Percentiles rank a stretch among this genome's conserved stretches.
Evolutionary conservation across 257 asterid species (phyloP).

Genomic region (Gynochthodes officinalis): DNA sequence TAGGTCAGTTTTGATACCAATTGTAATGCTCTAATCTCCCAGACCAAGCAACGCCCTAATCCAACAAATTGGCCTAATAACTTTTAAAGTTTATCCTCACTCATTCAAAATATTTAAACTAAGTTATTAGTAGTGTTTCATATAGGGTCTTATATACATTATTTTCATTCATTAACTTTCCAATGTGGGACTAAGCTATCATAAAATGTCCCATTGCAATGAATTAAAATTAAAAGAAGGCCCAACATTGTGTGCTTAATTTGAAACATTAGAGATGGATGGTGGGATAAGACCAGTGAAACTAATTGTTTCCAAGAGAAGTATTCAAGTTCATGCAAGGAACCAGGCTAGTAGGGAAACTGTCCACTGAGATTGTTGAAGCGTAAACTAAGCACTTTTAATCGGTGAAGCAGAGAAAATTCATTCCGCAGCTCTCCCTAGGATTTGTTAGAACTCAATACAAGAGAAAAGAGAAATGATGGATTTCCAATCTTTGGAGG

Average conservation of each 20-base stretch:
- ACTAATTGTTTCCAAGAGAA: neutral
- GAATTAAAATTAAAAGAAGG: too few species aligned
- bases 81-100: too few species aligned
- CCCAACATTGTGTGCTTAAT: neutral
- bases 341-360: neutral
- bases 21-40: too few species aligned
- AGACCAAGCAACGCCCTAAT: too few species aligned
- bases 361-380: neutral
- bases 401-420: neutral
- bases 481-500: neutral
- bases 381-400: neutral
- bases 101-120: too few species aligned
- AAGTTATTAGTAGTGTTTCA: too few species aligned
- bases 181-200: too few species aligned
- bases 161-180: too few species aligned
- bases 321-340: neutral
- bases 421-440: neutral
- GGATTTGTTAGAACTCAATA: neutral
- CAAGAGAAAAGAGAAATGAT: neutral
- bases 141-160: too few species aligned
- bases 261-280: neutral
- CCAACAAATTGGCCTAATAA: too few species aligned
- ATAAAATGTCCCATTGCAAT: too few species aligned
- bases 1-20: too few species aligned
- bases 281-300: neutral